Evolutionary conservation across 208 protist species (phyloP).

Genomic region (Leptomonas seymouri): DNA sequence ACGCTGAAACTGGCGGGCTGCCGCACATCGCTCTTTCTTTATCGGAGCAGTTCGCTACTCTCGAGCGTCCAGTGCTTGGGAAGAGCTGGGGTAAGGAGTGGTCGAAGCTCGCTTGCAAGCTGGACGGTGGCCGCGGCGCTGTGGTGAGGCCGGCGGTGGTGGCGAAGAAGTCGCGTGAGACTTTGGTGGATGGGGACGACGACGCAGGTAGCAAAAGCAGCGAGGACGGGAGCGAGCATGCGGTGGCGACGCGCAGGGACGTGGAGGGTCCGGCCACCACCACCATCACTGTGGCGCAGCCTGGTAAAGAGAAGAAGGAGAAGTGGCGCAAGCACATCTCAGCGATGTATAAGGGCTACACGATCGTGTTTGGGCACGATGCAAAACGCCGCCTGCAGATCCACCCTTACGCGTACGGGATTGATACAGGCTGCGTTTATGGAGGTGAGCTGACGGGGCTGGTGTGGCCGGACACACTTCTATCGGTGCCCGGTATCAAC

Average conservation of each 20-base stretch:
- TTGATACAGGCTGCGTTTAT: constrained; percentile 79
- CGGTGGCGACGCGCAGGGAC: neutral
- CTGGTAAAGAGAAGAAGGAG: constrained; percentile 6
- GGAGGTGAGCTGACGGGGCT: constrained; percentile 62
- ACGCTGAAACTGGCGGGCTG: constrained; percentile 1
- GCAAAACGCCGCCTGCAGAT: constrained; percentile 68
- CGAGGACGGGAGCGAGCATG: neutral
- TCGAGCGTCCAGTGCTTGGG: constrained; percentile 39
- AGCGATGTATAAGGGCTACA: constrained; percentile 25
- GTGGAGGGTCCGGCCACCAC: neutral
- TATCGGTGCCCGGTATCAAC: constrained; percentile 56
- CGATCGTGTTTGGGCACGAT: constrained; percentile 79
- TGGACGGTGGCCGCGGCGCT: constrained; percentile 2
- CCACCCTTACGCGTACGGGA: constrained; percentile 61
- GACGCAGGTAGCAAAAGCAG: constrained; percentile 6
- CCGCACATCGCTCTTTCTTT: constrained; percentile 31
- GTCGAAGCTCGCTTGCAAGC: constrained; percentile 31
- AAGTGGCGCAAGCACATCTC: constrained; percentile 21
- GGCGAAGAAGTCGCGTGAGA: neutral
- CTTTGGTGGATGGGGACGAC: constrained; percentile 6
- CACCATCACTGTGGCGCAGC: neutral
- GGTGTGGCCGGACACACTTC: constrained; percentile 47
- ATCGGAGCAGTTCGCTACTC: constrained; percentile 32
- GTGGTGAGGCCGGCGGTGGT: constrained; percentile 1
- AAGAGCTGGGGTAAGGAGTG: constrained; percentile 56